Percentiles rank a stretch among this genome's conserved stretches.
These are phyloP conservation scores for Rhododendron molle DNA, from an alignment of 148 eudicot species.

Conservation along the genomic window DNA sequence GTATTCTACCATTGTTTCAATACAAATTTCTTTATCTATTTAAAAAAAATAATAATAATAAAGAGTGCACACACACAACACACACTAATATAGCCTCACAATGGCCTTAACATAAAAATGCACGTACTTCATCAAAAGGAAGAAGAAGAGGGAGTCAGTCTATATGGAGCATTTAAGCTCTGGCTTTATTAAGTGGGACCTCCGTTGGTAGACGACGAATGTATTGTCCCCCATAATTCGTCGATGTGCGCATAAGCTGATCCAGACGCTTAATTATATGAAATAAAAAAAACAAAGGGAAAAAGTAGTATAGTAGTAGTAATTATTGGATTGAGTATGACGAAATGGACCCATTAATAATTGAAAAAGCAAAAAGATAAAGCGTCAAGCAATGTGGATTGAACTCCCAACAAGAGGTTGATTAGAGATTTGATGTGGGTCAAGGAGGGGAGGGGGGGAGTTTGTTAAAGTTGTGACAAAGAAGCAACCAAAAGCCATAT, in stretches of 20 bases:
- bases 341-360: neutral
- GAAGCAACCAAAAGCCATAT: constrained; percentile 18
- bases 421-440: neutral
- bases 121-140: neutral
- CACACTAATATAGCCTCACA: neutral
- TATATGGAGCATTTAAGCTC: neutral
- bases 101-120: neutral
- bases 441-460: constrained; percentile 12
- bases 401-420: neutral
- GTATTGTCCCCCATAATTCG: no score
- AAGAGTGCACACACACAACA: no score
- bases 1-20: neutral
- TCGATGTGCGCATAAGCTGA: neutral
- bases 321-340: neutral
- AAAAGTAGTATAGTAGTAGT: neutral
- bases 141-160: neutral
- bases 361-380: neutral
- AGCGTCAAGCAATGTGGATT: neutral
- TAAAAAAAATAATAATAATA: no score
- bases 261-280: no score
- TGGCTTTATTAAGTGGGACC: neutral
- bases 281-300: no score
- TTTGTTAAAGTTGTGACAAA: constrained; percentile 26
- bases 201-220: no score
- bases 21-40: no score